Evolutionary conservation across 2,329 filamentous ascomycete genomes (phyloP), one percentile per base, ranked within the genome.

Genomic region (Xylariaceae sp.): DNA sequence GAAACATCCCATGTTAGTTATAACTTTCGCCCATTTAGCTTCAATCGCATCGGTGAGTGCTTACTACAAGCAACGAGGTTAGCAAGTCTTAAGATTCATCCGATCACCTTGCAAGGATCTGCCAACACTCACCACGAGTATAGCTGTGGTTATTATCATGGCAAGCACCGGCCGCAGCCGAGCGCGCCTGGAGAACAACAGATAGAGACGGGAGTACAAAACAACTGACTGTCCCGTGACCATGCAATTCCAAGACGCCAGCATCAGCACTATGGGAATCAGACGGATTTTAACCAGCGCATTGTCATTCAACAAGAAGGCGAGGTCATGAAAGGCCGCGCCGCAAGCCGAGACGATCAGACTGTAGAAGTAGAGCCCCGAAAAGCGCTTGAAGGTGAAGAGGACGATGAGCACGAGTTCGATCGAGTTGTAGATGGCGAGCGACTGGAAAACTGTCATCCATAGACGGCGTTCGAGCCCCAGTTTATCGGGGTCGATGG

Each of bases 121-220:
- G n/a, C n/a, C n/a, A n/a, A n/a, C n/a, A n/a, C n/a, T n/a, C n/a
- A n/a, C n/a, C n/a, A 79, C 57, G 11, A 76, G 40, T 22, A 77
- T 50, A 12, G 67, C 64, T 53, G 78, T 71, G 40, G 66, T 57
- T 29, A 78, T 68, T 42, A 81, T 79, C 69, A 80, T 75, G 47
- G 55, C 66, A 4, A 77, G 65, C 0, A 77, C 71, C 19, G 64
- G 68, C 3, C 66, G 66, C 0, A 79, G 63, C 8, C 72, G 61
- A 10, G n/a, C 11, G 11, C 20, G 5, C 11, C 20, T 14, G 19
- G 5, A 17, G 20, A 17, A 36, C 19, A 36, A 19, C 11, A 36
- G 14, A 36, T 36, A 19, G 34, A 36, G 34, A 10, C 34, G 19
- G 5, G n/a, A 36, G 34, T 32, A 32, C 27, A 32, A 32, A 16